Conservation (phyloP, 2,329 filamentous ascomycete genomes). For the Ophidiomyces ophidiicola region DNA sequence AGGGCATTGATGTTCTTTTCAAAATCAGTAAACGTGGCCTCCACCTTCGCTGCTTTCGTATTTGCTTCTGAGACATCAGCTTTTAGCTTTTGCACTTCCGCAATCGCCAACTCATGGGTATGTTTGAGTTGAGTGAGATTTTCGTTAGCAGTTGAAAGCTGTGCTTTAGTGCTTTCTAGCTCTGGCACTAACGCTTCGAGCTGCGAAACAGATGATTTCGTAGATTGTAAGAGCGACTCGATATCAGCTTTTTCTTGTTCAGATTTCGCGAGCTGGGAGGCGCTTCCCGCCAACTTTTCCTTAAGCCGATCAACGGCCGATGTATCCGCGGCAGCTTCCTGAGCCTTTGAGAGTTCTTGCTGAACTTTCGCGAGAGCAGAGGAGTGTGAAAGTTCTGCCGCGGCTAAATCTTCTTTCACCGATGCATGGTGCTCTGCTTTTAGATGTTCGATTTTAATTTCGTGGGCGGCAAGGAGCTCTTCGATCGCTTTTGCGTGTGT, state of each 20-base stretch:
- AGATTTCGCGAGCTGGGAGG: slow-evolving; percentile 37
- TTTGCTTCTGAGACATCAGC: slow-evolving; percentile 9
- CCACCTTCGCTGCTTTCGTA: slow-evolving; percentile 14
- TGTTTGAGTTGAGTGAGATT: slow-evolving; percentile 26
- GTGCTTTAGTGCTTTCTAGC: slow-evolving; percentile 51
- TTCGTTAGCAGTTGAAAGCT: slow-evolving; percentile 26
- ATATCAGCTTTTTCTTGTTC: slow-evolving; percentile 35
- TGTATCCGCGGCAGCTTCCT: slow-evolving; percentile 27
- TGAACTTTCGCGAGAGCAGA: slow-evolving; percentile 23
- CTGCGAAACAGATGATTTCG: slow-evolving; percentile 53
- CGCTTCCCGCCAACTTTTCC: slow-evolving; percentile 38
- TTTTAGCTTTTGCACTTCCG: slow-evolving; percentile 20
- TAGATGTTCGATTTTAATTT: slow-evolving; percentile 29
- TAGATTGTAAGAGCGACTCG: slow-evolving; percentile 28
- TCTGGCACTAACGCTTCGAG: slow-evolving; percentile 65
- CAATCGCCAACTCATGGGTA: slow-evolving; percentile 30
- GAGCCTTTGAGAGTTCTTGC: slow-evolving; percentile 27
- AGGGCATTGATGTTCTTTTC: slow-evolving; percentile 23
- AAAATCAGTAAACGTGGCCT: slow-evolving; percentile 28
- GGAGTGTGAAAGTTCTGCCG: slow-evolving; percentile 28
- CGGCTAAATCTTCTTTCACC: slow-evolving; percentile 26
- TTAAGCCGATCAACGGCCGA: slow-evolving; percentile 29
- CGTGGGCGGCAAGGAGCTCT: slow-evolving; percentile 30
- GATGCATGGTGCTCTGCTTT: slow-evolving; percentile 27
- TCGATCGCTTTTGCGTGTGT: slow-evolving; percentile 32